A percentile compares a stretch with the other conserved stretches of the same genome.
Evolutionary conservation across 2,329 filamentous ascomycete genomes (phyloP).

Genomic region (Trematosphaeria pertusa): DNA sequence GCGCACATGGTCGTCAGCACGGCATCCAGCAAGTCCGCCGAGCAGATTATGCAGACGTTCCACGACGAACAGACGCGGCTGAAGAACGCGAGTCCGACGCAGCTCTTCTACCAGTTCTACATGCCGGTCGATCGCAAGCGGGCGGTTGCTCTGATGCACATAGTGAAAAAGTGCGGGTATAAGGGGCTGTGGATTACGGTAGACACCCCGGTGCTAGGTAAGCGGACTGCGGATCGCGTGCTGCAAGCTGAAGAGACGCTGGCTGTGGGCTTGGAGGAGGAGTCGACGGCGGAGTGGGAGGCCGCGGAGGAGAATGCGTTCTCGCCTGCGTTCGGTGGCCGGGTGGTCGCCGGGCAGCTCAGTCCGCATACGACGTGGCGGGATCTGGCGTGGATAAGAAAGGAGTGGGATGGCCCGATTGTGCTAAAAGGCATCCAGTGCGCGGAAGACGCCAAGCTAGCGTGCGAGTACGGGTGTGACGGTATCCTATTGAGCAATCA

Average conservation of each 20-base stretch:
- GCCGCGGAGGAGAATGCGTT: slow-evolving; percentile 63
- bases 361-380: slow-evolving; percentile 58
- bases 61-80: slow-evolving; percentile 32
- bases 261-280: slow-evolving; percentile 59
- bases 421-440: slow-evolving; percentile 55
- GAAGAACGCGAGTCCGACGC: slow-evolving; percentile 34
- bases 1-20: slow-evolving; percentile 47
- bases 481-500: slow-evolving; percentile 62
- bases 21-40: slow-evolving; percentile 38
- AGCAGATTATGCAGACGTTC: slow-evolving; percentile 43
- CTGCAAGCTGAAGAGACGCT: slow-evolving; percentile 57
- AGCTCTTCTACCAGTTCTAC: slow-evolving; percentile 46
- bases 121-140: slow-evolving; percentile 43
- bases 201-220: slow-evolving; percentile 44
- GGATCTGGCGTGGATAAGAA: slow-evolving; percentile 55
- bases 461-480: slow-evolving; percentile 52
- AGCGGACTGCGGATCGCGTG: slow-evolving; percentile 43
- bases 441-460: slow-evolving; percentile 55
- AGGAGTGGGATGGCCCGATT: slow-evolving; percentile 50
- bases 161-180: slow-evolving; percentile 40
- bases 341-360: slow-evolving; percentile 34
- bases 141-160: slow-evolving; percentile 40
- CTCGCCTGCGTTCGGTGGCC: slow-evolving; percentile 64
- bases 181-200: slow-evolving; percentile 48
- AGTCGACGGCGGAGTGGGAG: slow-evolving; percentile 59